A percentile compares a stretch with the other conserved stretches of the same genome.
Evolutionary conservation across 495 filamentous ascomycete genomes (phyloP).

Genomic region (Physcia stellaris): DNA sequence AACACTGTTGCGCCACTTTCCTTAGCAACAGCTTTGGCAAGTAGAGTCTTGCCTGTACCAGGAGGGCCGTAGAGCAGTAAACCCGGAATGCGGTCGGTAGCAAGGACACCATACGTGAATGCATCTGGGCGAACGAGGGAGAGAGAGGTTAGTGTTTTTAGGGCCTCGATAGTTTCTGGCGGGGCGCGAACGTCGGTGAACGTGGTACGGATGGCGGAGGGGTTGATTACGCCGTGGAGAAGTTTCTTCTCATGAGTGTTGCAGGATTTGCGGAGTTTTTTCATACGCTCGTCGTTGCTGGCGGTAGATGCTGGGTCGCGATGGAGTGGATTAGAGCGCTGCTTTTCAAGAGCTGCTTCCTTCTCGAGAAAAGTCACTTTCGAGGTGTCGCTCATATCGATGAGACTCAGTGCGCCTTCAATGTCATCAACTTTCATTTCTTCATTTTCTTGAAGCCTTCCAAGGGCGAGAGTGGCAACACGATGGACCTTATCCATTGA

Average conservation of each 20-base stretch:
- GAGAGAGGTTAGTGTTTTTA: conserved; percentile 80
- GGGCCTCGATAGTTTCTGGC: conserved; percentile 67
- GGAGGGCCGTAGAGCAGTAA: conserved; percentile 88
- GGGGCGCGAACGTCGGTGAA: conserved; percentile 77
- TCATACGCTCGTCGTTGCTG: conserved; percentile 13
- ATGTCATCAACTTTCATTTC: conserved; percentile 20
- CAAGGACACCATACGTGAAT: conserved; percentile 88
- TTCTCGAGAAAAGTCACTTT: conserved; percentile 28
- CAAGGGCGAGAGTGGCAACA: conserved; percentile 46
- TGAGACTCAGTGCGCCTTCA: conserved; percentile 23
- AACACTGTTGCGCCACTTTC: conserved; percentile 80
- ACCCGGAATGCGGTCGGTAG: conserved; percentile 80
- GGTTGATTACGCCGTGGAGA: conserved; percentile 66
- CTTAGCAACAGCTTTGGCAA: conserved; percentile 92
- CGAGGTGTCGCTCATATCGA: conserved; percentile 29
- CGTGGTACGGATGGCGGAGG: conserved; percentile 67
- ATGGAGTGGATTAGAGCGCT: background rate
- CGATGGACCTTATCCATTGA: conserved; percentile 47
- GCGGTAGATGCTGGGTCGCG: conserved; percentile 9
- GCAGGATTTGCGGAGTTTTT: conserved; percentile 37
- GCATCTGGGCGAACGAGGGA: conserved; percentile 84
- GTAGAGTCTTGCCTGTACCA: conserved; percentile 87
- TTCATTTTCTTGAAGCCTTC: conserved; percentile 19
- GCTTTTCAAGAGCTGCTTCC: conserved; percentile 19
- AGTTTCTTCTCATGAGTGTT: conserved; percentile 72